Percentiles rank a stretch among this genome's conserved stretches.
These are phyloP conservation scores for Periconia sp. DNA, from an alignment of 2,329 filamentous ascomycete genomes.

Conservation along the genomic window DNA sequence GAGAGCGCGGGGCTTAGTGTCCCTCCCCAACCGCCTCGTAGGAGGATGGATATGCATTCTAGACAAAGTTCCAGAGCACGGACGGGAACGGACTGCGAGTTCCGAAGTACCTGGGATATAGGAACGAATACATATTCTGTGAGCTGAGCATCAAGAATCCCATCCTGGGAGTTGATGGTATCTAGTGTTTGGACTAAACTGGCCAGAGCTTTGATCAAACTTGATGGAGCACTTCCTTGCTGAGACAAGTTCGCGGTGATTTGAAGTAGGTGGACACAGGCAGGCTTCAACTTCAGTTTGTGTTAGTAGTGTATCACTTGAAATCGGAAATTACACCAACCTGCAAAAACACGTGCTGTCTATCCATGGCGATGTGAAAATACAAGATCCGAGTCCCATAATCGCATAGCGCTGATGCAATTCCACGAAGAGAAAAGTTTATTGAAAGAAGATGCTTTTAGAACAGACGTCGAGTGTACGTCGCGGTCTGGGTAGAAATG, in stretches of 20 bases:
- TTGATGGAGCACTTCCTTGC: constrained; percentile 46
- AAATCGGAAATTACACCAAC: constrained; percentile 18
- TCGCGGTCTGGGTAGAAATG: too few species aligned
- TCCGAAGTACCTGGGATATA: constrained; percentile 80
- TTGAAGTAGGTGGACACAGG: constrained; percentile 61
- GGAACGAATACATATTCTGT: constrained; percentile 97
- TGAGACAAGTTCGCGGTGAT: constrained; percentile 54
- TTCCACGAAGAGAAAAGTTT: too few species aligned
- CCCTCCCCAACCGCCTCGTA: constrained; percentile 76
- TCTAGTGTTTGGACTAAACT: constrained; percentile 47
- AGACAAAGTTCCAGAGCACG: constrained; percentile 74
- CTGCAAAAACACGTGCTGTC: constrained; percentile 44
- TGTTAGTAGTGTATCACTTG: constrained; percentile 4
- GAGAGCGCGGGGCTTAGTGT: constrained; percentile 71
- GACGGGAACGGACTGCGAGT: constrained; percentile 70
- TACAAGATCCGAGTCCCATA: not conserved
- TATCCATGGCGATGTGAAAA: constrained; percentile 29
- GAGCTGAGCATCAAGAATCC: constrained; percentile 72
- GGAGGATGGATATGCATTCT: constrained; percentile 71
- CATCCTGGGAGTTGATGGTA: constrained; percentile 31
- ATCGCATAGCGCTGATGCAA: not conserved
- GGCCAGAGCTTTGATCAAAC: constrained; percentile 53
- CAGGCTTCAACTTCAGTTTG: constrained; percentile 54
- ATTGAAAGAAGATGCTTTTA: too few species aligned
- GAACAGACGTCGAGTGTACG: too few species aligned